Evolutionary conservation across 768 basidiomycete genomes (phyloP).

Genomic region (Rubroboletus pulcherrimus): DNA sequence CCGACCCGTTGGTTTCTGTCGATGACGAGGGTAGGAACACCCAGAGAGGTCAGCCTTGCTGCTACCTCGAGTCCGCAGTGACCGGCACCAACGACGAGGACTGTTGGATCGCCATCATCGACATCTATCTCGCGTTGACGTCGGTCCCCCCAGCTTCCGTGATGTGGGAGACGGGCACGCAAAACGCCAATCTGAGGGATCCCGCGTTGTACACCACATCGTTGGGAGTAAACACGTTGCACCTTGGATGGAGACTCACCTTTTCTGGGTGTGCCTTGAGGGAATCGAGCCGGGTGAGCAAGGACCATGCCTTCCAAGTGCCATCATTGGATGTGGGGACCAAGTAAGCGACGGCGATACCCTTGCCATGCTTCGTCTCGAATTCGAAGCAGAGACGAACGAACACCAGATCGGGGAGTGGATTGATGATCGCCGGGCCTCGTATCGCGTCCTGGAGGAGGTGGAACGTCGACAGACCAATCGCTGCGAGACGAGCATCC

Average conservation of each 20-base stretch:
- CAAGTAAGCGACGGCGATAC: constrained; percentile 52
- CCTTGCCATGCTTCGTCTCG: constrained; percentile 43
- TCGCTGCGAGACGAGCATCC: constrained; percentile 31
- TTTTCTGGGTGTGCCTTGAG: constrained; percentile 52
- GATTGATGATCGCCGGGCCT: constrained; percentile 33
- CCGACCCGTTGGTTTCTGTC: constrained; percentile 50
- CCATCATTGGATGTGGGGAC: constrained; percentile 33
- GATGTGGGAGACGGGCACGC: constrained; percentile 39
- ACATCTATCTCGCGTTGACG: constrained; percentile 43
- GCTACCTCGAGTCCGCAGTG: constrained; percentile 64
- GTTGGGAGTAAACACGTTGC: not conserved
- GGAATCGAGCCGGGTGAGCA: constrained; percentile 57
- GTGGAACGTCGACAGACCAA: constrained; percentile 15
- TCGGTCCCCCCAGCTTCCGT: constrained; percentile 49
- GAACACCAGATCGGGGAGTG: constrained; percentile 54
- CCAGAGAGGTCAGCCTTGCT: constrained; percentile 55
- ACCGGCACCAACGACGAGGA: constrained; percentile 61
- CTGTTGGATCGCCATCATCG: constrained; percentile 45
- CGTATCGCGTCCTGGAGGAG: constrained; percentile 26
- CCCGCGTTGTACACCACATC: not conserved
- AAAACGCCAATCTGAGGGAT: constrained; percentile 31
- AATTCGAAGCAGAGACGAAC: constrained; percentile 56
- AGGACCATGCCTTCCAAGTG: constrained; percentile 55
- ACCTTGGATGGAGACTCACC: constrained; percentile 9
- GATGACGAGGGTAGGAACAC: constrained; percentile 50